Conservation (phyloP, 2,329 filamentous ascomycete species). For the Achaetomium macrosporum region DNA sequence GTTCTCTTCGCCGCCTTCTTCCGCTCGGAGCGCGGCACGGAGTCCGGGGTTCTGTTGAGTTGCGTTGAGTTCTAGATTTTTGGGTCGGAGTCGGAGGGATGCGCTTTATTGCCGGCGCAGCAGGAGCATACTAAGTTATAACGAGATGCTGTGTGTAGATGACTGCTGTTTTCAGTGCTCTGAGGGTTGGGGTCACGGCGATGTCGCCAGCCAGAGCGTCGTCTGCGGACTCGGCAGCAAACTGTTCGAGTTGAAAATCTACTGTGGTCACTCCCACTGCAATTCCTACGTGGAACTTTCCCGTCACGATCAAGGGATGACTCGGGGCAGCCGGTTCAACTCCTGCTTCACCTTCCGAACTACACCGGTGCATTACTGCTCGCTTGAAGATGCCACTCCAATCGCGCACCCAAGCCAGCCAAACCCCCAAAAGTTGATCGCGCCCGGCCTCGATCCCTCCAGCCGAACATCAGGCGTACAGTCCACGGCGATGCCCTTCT, state of each 20-base stretch:
- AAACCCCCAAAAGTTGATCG: no score
- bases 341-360: no score
- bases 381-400: no score
- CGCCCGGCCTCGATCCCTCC: no score
- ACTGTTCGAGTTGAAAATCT: background rate
- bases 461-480: no score
- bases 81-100: background rate
- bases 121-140: background rate
- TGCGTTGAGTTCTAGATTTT: background rate
- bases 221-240: background rate
- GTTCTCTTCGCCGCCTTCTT: slow-evolving; percentile 16
- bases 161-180: background rate
- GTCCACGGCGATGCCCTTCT: no score
- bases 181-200: no score
- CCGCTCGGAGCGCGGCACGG: slow-evolving; percentile 7
- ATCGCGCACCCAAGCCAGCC: no score
- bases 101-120: background rate
- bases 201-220: no score
- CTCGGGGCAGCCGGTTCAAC: no score
- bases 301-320: background rate
- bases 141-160: background rate
- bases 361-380: no score
- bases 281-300: background rate
- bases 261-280: background rate
- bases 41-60: slow-evolving; percentile 21